Evolutionary conservation across 2,329 filamentous ascomycete genomes (phyloP), one percentile per base, ranked within the genome.

Genomic region (Ophiostoma perfectum): DNA sequence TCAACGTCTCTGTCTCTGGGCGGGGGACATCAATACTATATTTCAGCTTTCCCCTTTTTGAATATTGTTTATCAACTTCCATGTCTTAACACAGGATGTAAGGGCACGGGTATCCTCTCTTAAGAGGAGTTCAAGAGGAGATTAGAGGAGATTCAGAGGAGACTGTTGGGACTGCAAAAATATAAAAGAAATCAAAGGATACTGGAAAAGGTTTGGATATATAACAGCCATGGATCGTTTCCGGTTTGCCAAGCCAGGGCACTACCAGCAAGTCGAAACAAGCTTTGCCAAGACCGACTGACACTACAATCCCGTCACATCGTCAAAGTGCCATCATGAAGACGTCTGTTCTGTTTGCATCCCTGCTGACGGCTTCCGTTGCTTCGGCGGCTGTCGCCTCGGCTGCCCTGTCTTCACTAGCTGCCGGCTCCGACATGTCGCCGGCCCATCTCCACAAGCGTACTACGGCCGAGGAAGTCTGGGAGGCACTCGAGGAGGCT

Each of bases 251-350:
- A 27, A 55, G 49, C 49, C 49, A 55, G 49, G 27, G 14, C 47
- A 14, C 27, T 49, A 14, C 16, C 27, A 27, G 27, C 27, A 2
- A 27, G 47, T 49, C 47, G 47, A 49, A 49, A 49, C 14, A 49
- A 49, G 47, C 47, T 49, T 49, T 49, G 47, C 47, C 47, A 49
- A 49, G 47, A n/a, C 47, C 47, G 47, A 18, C 47, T n/a, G 47
- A 18, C 47, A 49, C 14, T 5, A 16, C 16, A 9, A 7, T 27
- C 18, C 18, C 18, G 49, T 27, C 49, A n/a, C 49, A 18, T 55
- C 27, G 49, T n/a, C n/a, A 5, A 14, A 52, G 18, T 14, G 47
- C 11, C 52, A 36, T 58, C 52, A 58, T 36, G 52, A 58, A 58
- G 55, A 12, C 27, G n/a, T 60, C 55, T 60, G 27, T 5, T 18